Conservation (phyloP, 192 early-diverging fungal species). For the Coemansia sp. region DNA sequence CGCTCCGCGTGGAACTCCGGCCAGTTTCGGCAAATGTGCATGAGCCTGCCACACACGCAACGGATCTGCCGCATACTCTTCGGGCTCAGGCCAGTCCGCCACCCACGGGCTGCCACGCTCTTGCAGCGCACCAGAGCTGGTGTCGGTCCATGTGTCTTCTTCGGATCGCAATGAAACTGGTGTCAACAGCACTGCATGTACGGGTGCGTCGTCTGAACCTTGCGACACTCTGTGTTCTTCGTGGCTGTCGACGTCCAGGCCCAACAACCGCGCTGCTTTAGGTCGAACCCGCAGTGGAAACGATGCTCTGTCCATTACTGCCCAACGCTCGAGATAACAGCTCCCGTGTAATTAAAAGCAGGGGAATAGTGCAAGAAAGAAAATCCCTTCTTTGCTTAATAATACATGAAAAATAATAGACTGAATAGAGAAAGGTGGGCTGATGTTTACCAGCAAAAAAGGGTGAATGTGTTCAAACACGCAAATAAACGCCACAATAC, state of each 20-base stretch:
- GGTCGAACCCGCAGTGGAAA: constrained; percentile 16
- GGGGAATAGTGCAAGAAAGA: no score
- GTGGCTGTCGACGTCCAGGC: constrained; percentile 8
- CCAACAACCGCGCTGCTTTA: constrained; percentile 47
- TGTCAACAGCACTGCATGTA: constrained; percentile 12
- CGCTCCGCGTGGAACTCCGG: constrained; percentile 35
- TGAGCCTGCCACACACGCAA: constrained; percentile 27
- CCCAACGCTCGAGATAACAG: no score
- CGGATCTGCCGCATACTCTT: constrained; percentile 27
- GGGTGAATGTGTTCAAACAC: no score
- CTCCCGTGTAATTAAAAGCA: no score
- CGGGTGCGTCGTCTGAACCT: neutral
- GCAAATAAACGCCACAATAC: no score
- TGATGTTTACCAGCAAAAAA: no score
- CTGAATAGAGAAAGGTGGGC: no score
- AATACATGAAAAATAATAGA: no score
- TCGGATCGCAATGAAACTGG: constrained; percentile 14
- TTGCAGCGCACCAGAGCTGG: neutral
- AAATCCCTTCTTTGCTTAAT: no score
- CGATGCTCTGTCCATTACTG: neutral
- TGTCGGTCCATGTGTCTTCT: neutral
- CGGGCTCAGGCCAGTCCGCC: constrained; percentile 45
- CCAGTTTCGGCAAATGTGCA: constrained; percentile 13
- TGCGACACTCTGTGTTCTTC: neutral
- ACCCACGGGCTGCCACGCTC: constrained; percentile 10